Evolutionary conservation across 305 asterid species (phyloP), one percentile per base, ranked within the genome.

Genomic region (Ajuga reptans): DNA sequence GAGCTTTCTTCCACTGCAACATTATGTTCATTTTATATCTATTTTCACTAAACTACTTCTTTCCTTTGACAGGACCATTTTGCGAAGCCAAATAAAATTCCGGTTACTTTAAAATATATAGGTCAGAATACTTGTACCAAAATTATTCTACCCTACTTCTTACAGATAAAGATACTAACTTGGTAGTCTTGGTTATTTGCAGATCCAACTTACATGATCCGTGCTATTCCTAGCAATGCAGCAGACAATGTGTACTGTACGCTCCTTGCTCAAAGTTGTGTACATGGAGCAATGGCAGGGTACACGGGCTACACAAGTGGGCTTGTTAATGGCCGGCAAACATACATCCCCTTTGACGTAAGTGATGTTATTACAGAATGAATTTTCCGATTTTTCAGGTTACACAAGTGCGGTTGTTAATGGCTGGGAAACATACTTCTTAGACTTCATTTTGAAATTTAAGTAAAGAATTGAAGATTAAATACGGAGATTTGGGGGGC

Each of bases 221-320:
- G 95, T 72, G 95, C 95, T 36, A 80, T 88, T 80, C 95, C 95
- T 66, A 84, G 95, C 82, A 88, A 88, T 45, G 95, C 93, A 59
- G 78, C 95, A 9, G 95, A 88, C 83, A 88, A 86, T 52, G 92
- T 88, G 54, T 88, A 86, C 78, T 84, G 93, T 83, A 84, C 91
- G 0, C 91, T 88, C 62, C 96, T 88, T 75, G 93, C 96, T 77
- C 96, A 89, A 81, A 89, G 96, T 74, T 83, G 85, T 14, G 96
- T 89, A 76, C 96, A 89, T 84, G 96, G 96, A 68, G 93, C 89
- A 64, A 89, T 89, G 96, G 85, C 96, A 4, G 96, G 96, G 39
- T 89, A 73, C 79, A 82, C 96, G 8, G 96, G 96, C 82, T 89
- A 77, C 84, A 82, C 86, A 64, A 75, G 84, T 46, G 96, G 96